A percentile compares a stretch with the other conserved stretches of the same genome.
Conservation (phyloP, 306 rosid genomes). For the Geum urbanum region DNA sequence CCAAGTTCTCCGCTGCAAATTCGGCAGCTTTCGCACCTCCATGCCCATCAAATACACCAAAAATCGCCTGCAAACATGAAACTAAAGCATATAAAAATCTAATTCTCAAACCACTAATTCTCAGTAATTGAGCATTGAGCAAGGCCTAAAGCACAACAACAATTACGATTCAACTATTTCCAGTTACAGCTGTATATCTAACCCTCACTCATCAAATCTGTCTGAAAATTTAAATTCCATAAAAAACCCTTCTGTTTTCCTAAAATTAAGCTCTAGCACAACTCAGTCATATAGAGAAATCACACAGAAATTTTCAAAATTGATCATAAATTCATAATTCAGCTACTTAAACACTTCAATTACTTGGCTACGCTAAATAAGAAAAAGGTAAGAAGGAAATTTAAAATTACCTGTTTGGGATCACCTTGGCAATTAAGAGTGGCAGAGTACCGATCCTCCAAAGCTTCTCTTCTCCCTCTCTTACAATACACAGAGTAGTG, state of each 20-base stretch:
- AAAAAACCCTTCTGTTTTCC: neutral
- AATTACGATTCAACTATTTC: neutral
- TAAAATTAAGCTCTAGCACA: too few relatives aligned
- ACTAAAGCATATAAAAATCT: constrained; percentile 21
- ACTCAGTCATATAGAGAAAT: too few relatives aligned
- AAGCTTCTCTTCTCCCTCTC: constrained; percentile 80
- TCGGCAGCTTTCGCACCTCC: constrained; percentile 90
- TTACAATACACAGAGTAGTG: constrained; percentile 72
- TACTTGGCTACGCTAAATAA: neutral
- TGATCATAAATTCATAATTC: constrained; percentile 17
- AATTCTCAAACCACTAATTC: constrained; percentile 1
- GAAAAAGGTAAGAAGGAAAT: neutral
- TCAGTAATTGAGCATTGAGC: neutral
- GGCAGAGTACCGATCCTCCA: constrained; percentile 90
- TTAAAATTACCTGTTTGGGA: constrained; percentile 56
- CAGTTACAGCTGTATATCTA: neutral
- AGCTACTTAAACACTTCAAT: neutral
- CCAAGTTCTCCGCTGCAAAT: constrained; percentile 69
- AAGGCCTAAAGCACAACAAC: neutral
- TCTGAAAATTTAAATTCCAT: neutral
- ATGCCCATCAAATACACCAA: constrained; percentile 92
- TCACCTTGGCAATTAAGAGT: constrained; percentile 59
- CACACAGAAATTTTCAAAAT: constrained; percentile 11
- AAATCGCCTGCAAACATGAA: constrained; percentile 64
- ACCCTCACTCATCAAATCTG: neutral